Percentiles rank a stretch among this genome's conserved stretches.
Conservation (phyloP, 306 rosid genomes). For the Prunus fruticosa region DNA sequence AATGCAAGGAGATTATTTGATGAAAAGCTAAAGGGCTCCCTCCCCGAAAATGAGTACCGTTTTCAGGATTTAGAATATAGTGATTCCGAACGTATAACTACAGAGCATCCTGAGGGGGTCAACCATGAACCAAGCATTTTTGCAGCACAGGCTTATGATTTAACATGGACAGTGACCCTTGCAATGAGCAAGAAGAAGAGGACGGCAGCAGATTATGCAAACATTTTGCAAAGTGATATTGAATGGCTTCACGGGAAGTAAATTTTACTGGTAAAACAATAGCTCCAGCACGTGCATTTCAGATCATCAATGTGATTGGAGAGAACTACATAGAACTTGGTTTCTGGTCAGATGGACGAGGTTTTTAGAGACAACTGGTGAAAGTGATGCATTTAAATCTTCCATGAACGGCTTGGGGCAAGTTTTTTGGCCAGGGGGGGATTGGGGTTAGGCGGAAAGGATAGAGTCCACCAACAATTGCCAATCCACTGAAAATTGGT, state of each 20-base stretch:
- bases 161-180: conserved; percentile 26
- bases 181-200: conserved; percentile 28
- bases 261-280: conserved; percentile 15
- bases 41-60: conserved; percentile 3
- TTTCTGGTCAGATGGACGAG: conserved; percentile 16
- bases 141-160: conserved; percentile 47
- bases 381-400: neutral
- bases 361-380: neutral
- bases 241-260: conserved; percentile 27
- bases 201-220: too few relatives aligned
- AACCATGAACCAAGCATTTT: conserved; percentile 41
- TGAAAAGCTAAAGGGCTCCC: conserved; percentile 35
- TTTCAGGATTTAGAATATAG: conserved; percentile 14
- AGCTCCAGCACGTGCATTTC: conserved; percentile 19
- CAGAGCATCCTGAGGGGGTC: conserved; percentile 28
- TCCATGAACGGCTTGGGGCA: conserved; percentile 4
- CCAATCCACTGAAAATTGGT: conserved; percentile 4
- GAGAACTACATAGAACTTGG: conserved; percentile 9
- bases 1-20: conserved; percentile 47
- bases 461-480: conserved; percentile 1
- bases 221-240: too few relatives aligned
- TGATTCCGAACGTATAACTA: conserved; percentile 30
- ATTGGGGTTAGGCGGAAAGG: neutral
- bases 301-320: conserved; percentile 27
- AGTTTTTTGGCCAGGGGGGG: conserved; percentile 22